phyloP scores from a whole-genome alignment of 768 basidiomycete genomes.

The Crassisporium funariophilum region DNA sequence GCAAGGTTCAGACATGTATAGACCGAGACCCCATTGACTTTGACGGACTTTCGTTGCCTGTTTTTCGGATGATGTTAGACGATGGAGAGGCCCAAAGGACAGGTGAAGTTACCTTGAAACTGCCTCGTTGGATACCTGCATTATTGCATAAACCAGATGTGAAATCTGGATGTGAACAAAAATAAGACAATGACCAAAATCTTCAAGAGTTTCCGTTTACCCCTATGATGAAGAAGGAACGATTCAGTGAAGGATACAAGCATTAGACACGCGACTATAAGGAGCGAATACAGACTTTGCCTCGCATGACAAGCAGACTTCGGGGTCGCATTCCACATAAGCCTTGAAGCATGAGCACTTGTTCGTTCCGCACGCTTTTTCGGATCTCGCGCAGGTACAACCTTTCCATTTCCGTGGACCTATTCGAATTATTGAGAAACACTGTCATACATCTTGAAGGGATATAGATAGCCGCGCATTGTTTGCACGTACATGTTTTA shows the following conservation, averaged over 20 bases:
- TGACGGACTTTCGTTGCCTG: conserved; percentile 46
- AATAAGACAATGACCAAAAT: no score
- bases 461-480: background rate
- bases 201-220: no score
- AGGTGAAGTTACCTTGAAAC: conserved; percentile 41
- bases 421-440: no score
- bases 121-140: conserved; percentile 47
- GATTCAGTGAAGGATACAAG: no score
- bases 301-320: conserved; percentile 56
- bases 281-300: conserved; percentile 48
- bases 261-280: no score
- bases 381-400: conserved; percentile 47
- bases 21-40: conserved; percentile 54
- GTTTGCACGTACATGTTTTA: conserved; percentile 42
- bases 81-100: background rate
- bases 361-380: conserved; percentile 35
- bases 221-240: no score
- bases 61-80: background rate
- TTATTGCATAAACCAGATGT: conserved; percentile 44
- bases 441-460: background rate
- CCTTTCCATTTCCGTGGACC: conserved; percentile 59
- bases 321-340: conserved; percentile 69
- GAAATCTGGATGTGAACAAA: no score
- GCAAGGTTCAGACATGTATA: conserved; percentile 49
- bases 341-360: conserved; percentile 55